Base-by-base conservation (phyloP, 306 rosid species). In the Aeschynomene evenia region DNA sequence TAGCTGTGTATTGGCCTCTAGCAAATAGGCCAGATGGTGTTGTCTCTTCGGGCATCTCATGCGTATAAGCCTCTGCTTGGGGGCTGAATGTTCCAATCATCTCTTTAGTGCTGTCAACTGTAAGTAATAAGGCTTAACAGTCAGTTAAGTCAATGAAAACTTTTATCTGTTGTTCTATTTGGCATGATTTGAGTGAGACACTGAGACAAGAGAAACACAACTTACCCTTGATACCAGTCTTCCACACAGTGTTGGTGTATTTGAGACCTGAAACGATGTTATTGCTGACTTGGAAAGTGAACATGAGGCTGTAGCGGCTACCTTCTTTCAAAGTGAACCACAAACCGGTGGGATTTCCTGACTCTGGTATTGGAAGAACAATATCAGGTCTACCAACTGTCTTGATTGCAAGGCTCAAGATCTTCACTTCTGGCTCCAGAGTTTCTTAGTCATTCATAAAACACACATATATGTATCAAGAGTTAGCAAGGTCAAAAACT, bases 271-370 rank as follows among this genome's bases (percentile, higher is more conserved):
- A 87, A 79, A 93, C 97, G 15, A 90, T 90, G 75, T 93, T 93
- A 24, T 90, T 74, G 86, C 73, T 56, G 76, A 93, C 98, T 77
- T 83, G 76, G 74, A 93, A 88, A 26, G 91, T 82, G 82, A 93
- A 93, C 70, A 77, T 23, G 13, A 93, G 77, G 68, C 82, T 86
- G 81, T 88, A 93, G 56, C 69, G 87, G 90, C 91, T 85, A 33
- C 97, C 98, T 84, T 90, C 98, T 74, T 93, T 93, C 86, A 93
- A 78, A 76, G 98, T 90, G 73, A 93, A 93, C 97, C 98, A 92
- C 48, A 71, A 77, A 13, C 98, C 89, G 2, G 61, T 65, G 19
- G 93, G 98, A 42, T 88, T 89, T 74, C 96, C 91, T 36, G 50
- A 36, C 68, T 83, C 89, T 6, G 96, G 96, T 57, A 90, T 80